These are phyloP conservation scores for Candolleomyces eurysporus DNA, from an alignment of 768 basidiomycete genomes.

Conservation along the genomic window DNA sequence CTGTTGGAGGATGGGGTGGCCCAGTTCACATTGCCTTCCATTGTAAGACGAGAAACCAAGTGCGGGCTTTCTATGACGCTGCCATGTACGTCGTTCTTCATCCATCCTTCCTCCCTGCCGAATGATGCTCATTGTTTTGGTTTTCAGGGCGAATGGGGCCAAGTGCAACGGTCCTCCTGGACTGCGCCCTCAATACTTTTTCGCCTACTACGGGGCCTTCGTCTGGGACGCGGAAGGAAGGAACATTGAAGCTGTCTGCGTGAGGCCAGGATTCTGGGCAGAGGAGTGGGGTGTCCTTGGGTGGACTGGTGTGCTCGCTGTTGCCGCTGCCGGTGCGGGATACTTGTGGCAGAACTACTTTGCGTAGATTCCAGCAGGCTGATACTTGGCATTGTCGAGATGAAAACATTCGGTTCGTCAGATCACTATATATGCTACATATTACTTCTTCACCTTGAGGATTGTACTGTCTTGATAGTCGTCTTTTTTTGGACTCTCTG, in stretches of 20 bases:
- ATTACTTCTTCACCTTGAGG: too few species aligned
- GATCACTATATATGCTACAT: too few species aligned
- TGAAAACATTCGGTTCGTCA: neutral
- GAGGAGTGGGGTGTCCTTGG: constrained; percentile 15
- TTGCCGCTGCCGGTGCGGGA: neutral
- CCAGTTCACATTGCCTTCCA: constrained; percentile 23
- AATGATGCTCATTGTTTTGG: neutral
- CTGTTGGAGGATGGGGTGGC: constrained; percentile 5
- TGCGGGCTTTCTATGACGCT: constrained; percentile 22
- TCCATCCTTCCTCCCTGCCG: neutral
- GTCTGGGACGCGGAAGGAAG: constrained; percentile 24
- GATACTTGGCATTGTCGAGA: neutral
- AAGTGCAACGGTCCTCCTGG: constrained; percentile 26
- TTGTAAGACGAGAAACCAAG: constrained; percentile 19
- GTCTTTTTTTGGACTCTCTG: too few species aligned
- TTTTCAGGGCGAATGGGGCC: constrained; percentile 19
- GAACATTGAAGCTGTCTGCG: constrained; percentile 25
- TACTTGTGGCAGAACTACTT: neutral
- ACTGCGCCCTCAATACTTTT: constrained; percentile 19
- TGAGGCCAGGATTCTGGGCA: constrained; percentile 17
- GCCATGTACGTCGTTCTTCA: constrained; percentile 18
- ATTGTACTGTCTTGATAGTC: too few species aligned
- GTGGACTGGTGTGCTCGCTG: neutral
- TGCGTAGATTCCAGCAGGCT: neutral
- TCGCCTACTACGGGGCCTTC: constrained; percentile 25